Percentiles rank a stretch among this genome's conserved stretches.
Conservation (phyloP, 2,329 filamentous ascomycete species). For the Parascedosporium putredinis region DNA sequence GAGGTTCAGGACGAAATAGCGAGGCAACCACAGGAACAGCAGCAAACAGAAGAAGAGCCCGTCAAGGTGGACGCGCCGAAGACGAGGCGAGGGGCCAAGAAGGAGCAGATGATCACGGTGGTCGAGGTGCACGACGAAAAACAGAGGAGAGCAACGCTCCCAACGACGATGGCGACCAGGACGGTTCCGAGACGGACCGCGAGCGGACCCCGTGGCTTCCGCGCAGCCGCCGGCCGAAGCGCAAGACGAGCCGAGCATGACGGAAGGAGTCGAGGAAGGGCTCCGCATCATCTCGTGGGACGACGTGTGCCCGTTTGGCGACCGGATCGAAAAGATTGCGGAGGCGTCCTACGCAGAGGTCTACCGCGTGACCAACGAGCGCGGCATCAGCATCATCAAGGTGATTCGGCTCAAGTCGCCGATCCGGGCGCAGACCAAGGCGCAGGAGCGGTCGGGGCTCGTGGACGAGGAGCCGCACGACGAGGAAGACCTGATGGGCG, state of each 20-base stretch:
- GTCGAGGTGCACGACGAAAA: not conserved
- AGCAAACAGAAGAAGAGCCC: constrained; percentile 12
- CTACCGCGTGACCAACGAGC: constrained; percentile 48
- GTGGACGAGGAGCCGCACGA: constrained; percentile 49
- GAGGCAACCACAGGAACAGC: no score
- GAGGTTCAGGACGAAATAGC: no score
- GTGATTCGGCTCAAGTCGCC: constrained; percentile 49
- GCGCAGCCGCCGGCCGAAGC: constrained; percentile 5
- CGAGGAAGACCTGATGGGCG: constrained; percentile 44
- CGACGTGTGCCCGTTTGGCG: constrained; percentile 43
- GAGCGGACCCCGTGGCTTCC: constrained; percentile 6
- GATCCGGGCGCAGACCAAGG: constrained; percentile 46
- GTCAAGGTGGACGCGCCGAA: not conserved
- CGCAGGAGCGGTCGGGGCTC: constrained; percentile 40
- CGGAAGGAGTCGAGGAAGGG: constrained; percentile 12
- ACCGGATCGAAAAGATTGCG: constrained; percentile 51
- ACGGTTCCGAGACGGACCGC: constrained; percentile 7
- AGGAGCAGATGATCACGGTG: not conserved
- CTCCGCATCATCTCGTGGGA: constrained; percentile 42
- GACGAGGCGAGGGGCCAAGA: not conserved
- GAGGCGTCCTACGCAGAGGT: constrained; percentile 59
- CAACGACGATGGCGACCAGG: no score
- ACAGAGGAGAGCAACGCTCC: not conserved
- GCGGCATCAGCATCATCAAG: constrained; percentile 55
- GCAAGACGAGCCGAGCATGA: constrained; percentile 9